Base-by-base conservation (phyloP, 2,329 filamentous ascomycete species). In the Nothophaeocryptopus gaeumannii region DNA sequence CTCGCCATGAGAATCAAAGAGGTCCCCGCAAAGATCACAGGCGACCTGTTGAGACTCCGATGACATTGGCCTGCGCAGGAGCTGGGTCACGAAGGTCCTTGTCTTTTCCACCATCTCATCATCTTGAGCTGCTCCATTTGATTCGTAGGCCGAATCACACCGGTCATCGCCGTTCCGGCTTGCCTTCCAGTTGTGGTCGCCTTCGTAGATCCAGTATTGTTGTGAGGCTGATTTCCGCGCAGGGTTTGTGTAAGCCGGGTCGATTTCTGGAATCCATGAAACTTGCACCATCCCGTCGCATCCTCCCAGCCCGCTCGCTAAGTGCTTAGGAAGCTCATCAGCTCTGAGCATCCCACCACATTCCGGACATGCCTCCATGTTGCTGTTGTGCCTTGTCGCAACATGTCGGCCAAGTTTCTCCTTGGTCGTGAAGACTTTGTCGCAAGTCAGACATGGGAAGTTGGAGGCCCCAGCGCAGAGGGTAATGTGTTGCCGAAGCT, bases 181-280 rank as follows among this genome's bases (percentile, higher is more conserved):
- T 8, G 11, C 34, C 10, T 38, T 45, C 58, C 56, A 58, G 45
- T 34, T 51, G 26, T 55, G 49, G 15, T 60, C 56, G 13, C 54
- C 58, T 26, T 60, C 51, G 14, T 57, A 50, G 31, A 55, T 56
- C 58, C 58, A 60, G 43, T 55, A 60, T 10, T 48, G 51, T 32
- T 58, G 55, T 5, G 58, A 60, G 5, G 44, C 36, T 8, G 51
- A 53, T 15, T 49, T 46, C 2, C 44, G 33, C n/a, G 44, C 31
- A 12, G 31, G 29, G 20, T 35, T 29, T 26, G 16, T 31, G 29
- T 55, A 48, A 3, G 43, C 36, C 12, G 50, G 39, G 8, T 55
- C 50, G 15, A 58, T 50, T 30, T 51, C 41, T 7, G 55, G 55
- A 29, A 39, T 45, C 35, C 38, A 39, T 1, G 55, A 35, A 13